phyloP scores from a whole-genome alignment of 495 filamentous ascomycete species.

The Aspergillus olivimuriae region DNA sequence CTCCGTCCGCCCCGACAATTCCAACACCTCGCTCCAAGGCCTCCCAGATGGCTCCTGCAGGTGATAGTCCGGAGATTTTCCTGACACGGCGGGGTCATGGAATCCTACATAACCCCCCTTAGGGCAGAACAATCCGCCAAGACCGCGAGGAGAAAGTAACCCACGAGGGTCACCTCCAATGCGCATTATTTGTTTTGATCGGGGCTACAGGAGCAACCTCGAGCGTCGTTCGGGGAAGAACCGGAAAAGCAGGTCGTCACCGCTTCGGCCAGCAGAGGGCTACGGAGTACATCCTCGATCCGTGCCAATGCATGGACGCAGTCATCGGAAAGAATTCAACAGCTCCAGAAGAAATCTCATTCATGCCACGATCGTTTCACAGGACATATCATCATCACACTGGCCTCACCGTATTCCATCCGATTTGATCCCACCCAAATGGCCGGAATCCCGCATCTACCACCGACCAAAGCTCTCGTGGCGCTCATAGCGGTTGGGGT shows the following conservation, averaged over 20 bases:
- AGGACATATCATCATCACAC: constrained; percentile 10
- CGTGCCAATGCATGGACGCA: too few relatives aligned
- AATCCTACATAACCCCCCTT: constrained; percentile 14
- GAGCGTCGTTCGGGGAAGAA: neutral
- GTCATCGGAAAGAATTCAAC: too few relatives aligned
- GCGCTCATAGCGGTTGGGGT: constrained; percentile 33
- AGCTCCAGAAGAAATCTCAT: too few relatives aligned
- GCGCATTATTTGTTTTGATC: too few relatives aligned
- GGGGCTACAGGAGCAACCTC: too few relatives aligned
- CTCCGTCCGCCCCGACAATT: neutral
- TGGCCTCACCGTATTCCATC: constrained; percentile 1
- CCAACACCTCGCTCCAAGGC: neutral
- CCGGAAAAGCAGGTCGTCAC: neutral
- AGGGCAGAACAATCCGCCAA: too few relatives aligned
- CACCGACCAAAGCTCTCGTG: constrained; percentile 24
- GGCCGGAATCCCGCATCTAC: constrained; percentile 7
- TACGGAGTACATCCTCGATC: too few relatives aligned
- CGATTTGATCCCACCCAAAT: constrained; percentile 6
- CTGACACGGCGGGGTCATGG: constrained; percentile 6
- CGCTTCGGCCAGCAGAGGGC: neutral
- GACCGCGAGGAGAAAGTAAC: too few relatives aligned
- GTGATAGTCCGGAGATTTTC: constrained; percentile 1
- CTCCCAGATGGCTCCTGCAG: neutral
- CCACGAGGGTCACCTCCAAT: too few relatives aligned
- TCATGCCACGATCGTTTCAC: too few relatives aligned